These are phyloP conservation scores for Sphagnum magellanicum DNA, from an alignment of 228 moss, liverwort and hornwort species.

Conservation along the genomic window DNA sequence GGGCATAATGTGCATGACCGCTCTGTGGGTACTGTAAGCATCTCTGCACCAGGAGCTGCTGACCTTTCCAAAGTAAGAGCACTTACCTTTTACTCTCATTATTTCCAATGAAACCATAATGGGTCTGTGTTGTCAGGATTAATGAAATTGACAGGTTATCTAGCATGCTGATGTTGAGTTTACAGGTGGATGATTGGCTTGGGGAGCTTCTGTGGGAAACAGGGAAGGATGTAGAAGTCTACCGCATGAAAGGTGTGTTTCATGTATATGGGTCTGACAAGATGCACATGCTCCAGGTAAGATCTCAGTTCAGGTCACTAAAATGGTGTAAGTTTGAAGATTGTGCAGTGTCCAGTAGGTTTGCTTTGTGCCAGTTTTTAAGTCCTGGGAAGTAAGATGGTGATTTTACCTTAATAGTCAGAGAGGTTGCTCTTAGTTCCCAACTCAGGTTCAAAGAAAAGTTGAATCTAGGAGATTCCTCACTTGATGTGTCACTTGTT, in stretches of 20 bases:
- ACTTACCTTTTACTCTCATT: neutral
- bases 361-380: too few relatives aligned
- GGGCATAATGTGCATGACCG: conserved; percentile 62
- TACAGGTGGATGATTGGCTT: conserved; percentile 79
- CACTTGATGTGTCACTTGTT: neutral
- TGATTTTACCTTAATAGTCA: neutral
- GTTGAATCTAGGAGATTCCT: neutral
- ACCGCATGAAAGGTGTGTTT: conserved; percentile 72
- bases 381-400: too few relatives aligned
- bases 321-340: neutral
- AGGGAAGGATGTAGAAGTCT: conserved; percentile 47
- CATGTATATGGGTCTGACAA: conserved; percentile 43
- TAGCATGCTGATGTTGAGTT: neutral
- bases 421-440: neutral
- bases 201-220: conserved; percentile 70
- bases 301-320: neutral
- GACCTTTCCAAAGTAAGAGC: conserved; percentile 45
- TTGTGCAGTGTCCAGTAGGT: too few relatives aligned
- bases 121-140: neutral
- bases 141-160: neutral
- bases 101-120: too few relatives aligned
- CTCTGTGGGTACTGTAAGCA: conserved; percentile 72
- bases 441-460: neutral
- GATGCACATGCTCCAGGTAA: conserved; percentile 78
- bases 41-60: conserved; percentile 36